Conservation (phyloP, 345 rosid genomes). For the Abelmoschus esculentus region DNA sequence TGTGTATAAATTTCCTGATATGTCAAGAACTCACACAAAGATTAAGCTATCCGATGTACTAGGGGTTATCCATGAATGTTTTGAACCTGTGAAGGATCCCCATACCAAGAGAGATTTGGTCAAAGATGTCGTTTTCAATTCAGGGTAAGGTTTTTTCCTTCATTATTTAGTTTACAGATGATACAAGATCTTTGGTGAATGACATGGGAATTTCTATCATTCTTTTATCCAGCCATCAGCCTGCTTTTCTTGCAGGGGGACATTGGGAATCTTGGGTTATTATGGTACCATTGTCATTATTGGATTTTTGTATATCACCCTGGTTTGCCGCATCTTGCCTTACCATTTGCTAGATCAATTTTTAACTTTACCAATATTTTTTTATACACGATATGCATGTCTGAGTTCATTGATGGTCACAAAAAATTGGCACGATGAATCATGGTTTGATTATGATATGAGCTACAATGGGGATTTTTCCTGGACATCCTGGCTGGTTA, state of each 20-base stretch:
- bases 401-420: background rate
- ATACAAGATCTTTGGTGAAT: background rate
- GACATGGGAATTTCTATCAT: background rate
- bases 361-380: background rate
- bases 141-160: slow-evolving; percentile 20
- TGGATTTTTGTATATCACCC: background rate
- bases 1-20: slow-evolving; percentile 18
- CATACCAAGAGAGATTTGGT: slow-evolving; percentile 50
- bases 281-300: background rate
- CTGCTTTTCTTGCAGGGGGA: background rate
- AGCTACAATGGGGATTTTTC: background rate
- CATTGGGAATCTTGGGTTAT: background rate
- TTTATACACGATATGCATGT: background rate
- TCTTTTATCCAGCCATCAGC: background rate
- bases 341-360: background rate
- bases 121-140: slow-evolving; percentile 46
- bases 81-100: slow-evolving; percentile 48
- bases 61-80: slow-evolving; percentile 64
- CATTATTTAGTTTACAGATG: background rate
- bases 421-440: background rate
- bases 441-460: background rate
- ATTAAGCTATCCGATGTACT: slow-evolving; percentile 48
- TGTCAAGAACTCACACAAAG: slow-evolving; percentile 17
- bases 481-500: background rate
- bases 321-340: background rate